phyloP scores from a whole-genome alignment of 2,329 filamentous ascomycete species.

The Xylariaceae sp. region DNA sequence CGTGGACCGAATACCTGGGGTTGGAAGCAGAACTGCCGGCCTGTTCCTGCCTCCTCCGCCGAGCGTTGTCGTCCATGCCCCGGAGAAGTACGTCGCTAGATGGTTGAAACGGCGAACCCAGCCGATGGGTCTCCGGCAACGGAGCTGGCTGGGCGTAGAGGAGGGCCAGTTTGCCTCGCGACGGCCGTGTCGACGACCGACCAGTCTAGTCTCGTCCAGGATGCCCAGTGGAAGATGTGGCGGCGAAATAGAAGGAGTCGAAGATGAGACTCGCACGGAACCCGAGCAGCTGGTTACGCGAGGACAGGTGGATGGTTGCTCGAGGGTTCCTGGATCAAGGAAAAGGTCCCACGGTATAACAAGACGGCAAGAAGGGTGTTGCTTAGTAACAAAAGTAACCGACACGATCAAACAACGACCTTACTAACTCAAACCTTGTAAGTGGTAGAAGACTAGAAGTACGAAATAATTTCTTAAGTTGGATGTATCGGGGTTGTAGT shows the following conservation, averaged over 20 bases:
- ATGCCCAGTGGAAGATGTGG: conserved; percentile 17
- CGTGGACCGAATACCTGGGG: conserved; percentile 58
- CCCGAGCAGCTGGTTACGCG: conserved; percentile 25
- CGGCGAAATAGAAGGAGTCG: conserved; percentile 14
- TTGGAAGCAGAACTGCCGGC: conserved; percentile 66
- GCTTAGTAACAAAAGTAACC: conserved; percentile 28
- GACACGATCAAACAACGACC: not conserved
- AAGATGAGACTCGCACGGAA: conserved; percentile 20
- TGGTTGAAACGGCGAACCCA: conserved; percentile 64
- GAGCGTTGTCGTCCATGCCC: conserved; percentile 81
- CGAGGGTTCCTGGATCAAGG: conserved; percentile 26
- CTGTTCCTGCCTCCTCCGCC: conserved; percentile 75
- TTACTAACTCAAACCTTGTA: not conserved
- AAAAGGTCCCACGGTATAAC: conserved; percentile 21
- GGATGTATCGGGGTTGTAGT: conserved; percentile 25
- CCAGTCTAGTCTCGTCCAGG: conserved; percentile 30
- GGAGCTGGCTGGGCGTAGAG: conserved; percentile 65
- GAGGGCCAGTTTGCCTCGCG: conserved; percentile 65
- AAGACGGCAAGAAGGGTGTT: conserved; percentile 25
- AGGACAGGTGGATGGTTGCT: conserved; percentile 27
- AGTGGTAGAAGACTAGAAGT: not conserved
- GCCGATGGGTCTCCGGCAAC: conserved; percentile 70
- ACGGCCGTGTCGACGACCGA: conserved; percentile 41
- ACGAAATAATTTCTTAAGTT: conserved; percentile 3
- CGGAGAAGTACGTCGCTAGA: conserved; percentile 57